These are phyloP conservation scores for Chloridella minuta DNA, from an alignment of 352 stramenopile genomes.

Conservation along the genomic window DNA sequence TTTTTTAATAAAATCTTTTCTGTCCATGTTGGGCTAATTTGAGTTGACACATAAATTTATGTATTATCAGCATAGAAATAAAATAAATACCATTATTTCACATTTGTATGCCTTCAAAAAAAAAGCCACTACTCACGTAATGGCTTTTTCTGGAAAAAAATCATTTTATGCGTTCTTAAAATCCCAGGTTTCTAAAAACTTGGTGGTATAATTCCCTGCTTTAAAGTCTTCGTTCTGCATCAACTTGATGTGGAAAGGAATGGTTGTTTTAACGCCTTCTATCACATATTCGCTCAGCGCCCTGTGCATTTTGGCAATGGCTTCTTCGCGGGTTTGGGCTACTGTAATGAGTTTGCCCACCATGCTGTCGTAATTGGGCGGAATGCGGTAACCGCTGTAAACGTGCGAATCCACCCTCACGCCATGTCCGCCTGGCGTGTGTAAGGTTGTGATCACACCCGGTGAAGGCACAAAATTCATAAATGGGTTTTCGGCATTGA, in stretches of 20 bases:
- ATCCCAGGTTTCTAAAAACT: no score
- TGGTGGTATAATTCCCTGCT: no score
- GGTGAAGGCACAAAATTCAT: conserved; percentile 65
- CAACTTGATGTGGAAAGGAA: not conserved
- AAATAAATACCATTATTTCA: no score
- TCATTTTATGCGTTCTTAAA: no score
- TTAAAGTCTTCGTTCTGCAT: not conserved
- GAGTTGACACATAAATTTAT: no score
- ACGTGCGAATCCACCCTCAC: not conserved
- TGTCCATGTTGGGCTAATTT: not conserved
- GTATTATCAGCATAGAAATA: no score
- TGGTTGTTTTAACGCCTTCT: not conserved
- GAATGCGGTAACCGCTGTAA: not conserved
- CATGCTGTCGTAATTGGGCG: not conserved
- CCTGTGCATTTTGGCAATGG: not conserved
- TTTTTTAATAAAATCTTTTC: conserved; percentile 1
- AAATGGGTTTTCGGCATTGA: conserved; percentile 81
- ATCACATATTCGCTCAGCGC: not conserved
- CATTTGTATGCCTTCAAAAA: no score
- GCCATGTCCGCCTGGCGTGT: conserved; percentile 3
- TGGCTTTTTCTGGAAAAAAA: no score
- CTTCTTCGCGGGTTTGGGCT: not conserved
- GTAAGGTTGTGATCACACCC: conserved; percentile 56
- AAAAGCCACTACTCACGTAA: no score
- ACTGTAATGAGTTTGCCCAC: not conserved